A percentile compares a stretch with the other conserved stretches of the same genome.
Evolutionary conservation across 805 yeast species (phyloP).

Genomic region (Ogataea allantospora): DNA sequence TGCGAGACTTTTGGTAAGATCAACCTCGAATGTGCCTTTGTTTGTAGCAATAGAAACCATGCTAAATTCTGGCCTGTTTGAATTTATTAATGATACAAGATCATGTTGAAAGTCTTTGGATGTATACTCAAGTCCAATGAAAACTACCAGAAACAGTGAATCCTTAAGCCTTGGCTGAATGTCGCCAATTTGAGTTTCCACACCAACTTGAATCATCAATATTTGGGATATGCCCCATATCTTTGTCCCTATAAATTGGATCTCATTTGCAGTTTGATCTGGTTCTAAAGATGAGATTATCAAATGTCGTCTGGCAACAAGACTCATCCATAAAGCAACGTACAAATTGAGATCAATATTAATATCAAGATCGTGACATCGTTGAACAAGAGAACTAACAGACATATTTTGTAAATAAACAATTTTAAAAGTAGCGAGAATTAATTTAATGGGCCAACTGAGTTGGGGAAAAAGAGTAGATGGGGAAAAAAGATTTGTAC

Average conservation of each 20-base stretch:
- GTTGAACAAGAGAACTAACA: conserved; percentile 1
- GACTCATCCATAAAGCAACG: conserved; percentile 22
- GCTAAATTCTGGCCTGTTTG: conserved; percentile 14
- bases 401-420: conserved; percentile 7
- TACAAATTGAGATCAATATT: conserved; percentile 22
- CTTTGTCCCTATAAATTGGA: conserved; percentile 10
- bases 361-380: conserved; percentile 7
- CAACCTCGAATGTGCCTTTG: conserved; percentile 18
- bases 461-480: background rate
- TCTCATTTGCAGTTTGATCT: conserved; percentile 15
- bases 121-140: conserved; percentile 14
- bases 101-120: conserved; percentile 11
- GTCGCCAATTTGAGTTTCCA: conserved; percentile 8
- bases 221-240: conserved; percentile 15
- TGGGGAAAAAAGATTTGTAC: background rate
- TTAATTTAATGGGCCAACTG: background rate
- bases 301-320: conserved; percentile 30
- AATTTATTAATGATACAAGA: conserved; percentile 5
- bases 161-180: conserved; percentile 6
- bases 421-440: background rate
- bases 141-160: conserved; percentile 4
- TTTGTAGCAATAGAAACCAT: conserved; percentile 23
- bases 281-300: conserved; percentile 25
- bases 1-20: conserved; percentile 21
- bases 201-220: conserved; percentile 3